Evolutionary conservation across 352 stramenopile genomes (phyloP), one percentile per base, ranked within the genome.

Genomic region (Aphanomyces invadans): DNA sequence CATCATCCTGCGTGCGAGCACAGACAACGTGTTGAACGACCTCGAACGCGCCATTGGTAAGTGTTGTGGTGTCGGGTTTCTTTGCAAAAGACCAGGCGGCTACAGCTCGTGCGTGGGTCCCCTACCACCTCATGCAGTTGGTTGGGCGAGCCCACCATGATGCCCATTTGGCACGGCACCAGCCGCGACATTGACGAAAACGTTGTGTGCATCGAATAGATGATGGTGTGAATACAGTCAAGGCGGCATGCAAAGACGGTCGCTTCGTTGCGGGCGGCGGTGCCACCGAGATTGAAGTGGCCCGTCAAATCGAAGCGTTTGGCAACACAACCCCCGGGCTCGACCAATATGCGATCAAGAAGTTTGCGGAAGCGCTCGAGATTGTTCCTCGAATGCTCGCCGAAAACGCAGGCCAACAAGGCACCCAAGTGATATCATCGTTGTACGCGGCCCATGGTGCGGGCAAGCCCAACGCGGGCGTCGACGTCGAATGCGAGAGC

Each of bases 261-360:
- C 87, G 91, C 44, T 92, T 99, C n/a, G 81, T 99, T 11, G 90
- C 95, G 42, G 97, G 97, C 66, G 89, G 84, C 29, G 97, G 97
- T 55, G 97, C 95, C 39, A 91, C 90, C 3, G 97, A 99, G 80
- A 96, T 99, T 62, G 96, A 98, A 70, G 84, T 99, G 54, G 95
- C 93, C 48, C 86, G 95, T 59, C 88, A 96, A 70, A 87, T 99
- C 52, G 86, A 95, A 68, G 89, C 79, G 68, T 98, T 97, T 71
- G 97, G 92, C 21, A 92, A 99, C 65, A 90, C 90, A n/a, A 96
- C 84, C 70, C 90, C 95, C 1, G 97, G 97, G 25, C 86, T 99
- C 59, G 97, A 99, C 75, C 97, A 99, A 80, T 99, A 99, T 78
- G 96, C 96, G 62, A 98, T 99, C 76, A 95, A 97, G 68, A 98